These are phyloP conservation scores for Lagerstroemia speciosa DNA, from an alignment of 345 rosid genomes.

Conservation along the genomic window DNA sequence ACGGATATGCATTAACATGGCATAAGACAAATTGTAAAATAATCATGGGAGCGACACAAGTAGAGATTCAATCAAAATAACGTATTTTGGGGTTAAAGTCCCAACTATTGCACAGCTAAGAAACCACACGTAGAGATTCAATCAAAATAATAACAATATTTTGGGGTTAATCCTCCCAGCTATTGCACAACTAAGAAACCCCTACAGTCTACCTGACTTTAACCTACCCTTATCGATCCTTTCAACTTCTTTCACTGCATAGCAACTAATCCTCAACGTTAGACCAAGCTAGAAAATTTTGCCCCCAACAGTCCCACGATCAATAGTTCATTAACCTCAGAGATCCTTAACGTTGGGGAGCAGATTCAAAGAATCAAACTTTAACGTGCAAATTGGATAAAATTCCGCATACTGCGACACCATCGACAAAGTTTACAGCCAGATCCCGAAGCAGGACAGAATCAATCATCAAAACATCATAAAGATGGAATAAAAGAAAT, in stretches of 20 bases:
- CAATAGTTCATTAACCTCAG: not conserved
- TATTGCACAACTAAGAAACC: not conserved
- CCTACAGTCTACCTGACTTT: not conserved
- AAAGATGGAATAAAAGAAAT: too few species aligned
- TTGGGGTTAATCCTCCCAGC: not conserved
- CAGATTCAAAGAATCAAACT: not conserved
- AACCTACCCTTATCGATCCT: not conserved
- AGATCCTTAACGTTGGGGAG: not conserved
- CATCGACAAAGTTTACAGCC: not conserved
- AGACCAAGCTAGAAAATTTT: not conserved
- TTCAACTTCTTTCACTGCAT: not conserved
- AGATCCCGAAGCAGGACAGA: not conserved
- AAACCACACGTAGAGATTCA: not conserved
- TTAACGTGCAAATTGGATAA: not conserved
- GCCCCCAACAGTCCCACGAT: not conserved
- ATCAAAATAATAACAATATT: too few species aligned
- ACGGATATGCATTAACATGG: not conserved
- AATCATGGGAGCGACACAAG: not conserved
- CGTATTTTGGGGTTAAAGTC: not conserved
- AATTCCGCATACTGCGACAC: not conserved
- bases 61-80: too few species aligned
- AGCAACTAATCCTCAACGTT: not conserved
- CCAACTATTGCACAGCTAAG: not conserved
- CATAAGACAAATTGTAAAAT: too few species aligned
- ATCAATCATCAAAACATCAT: slow-evolving; percentile 32